Conservation (phyloP, 768 basidiomycete species). For the Kwoniella heveanensis region DNA sequence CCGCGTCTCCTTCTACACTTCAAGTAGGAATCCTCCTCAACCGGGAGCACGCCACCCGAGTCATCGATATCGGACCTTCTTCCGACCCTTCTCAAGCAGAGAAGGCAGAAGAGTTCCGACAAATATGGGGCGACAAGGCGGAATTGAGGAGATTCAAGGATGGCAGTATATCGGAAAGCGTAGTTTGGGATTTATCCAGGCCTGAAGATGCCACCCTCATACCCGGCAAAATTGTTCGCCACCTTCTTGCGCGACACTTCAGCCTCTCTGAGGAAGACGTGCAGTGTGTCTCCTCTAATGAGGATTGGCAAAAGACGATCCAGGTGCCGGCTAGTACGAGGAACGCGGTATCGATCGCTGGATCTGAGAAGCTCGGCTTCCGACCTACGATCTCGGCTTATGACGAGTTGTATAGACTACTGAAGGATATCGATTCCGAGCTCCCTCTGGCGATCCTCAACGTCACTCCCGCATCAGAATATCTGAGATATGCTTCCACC, state of each 20-base stretch:
- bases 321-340: conserved; percentile 55
- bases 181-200: conserved; percentile 86
- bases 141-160: conserved; percentile 95
- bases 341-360: conserved; percentile 50
- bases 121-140: conserved; percentile 88
- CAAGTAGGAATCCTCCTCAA: conserved; percentile 77
- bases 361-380: conserved; percentile 57
- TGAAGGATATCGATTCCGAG: conserved; percentile 71
- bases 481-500: conserved; percentile 75
- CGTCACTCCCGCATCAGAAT: conserved; percentile 71
- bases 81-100: conserved; percentile 58
- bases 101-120: conserved; percentile 66
- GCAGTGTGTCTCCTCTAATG: conserved; percentile 33
- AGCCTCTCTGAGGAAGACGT: conserved; percentile 59
- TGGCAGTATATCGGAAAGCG: conserved; percentile 84
- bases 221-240: conserved; percentile 70
- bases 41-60: conserved; percentile 70
- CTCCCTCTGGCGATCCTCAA: conserved; percentile 77
- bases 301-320: conserved; percentile 40
- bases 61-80: conserved; percentile 89
- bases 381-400: conserved; percentile 70
- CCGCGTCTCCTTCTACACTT: conserved; percentile 53
- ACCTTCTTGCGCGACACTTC: conserved; percentile 77
- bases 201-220: conserved; percentile 80
- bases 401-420: conserved; percentile 70